A percentile compares a stretch with the other conserved stretches of the same genome.
Evolutionary conservation across 805 yeast species (phyloP).

Genomic region (Pichia gijzeniarum): DNA sequence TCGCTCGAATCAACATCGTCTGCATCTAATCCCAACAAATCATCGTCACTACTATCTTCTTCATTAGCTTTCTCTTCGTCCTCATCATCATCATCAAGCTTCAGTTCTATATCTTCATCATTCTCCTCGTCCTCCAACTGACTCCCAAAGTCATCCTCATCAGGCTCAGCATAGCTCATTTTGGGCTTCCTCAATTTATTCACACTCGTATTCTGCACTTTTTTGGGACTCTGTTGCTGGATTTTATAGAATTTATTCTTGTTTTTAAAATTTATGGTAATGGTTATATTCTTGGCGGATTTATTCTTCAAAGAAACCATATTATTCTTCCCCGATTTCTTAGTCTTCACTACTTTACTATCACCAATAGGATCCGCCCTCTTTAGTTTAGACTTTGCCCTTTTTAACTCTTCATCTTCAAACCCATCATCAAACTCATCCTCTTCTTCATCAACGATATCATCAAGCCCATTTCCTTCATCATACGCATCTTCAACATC

Average conservation of each 20-base stretch:
- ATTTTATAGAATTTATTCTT: constrained; percentile 11
- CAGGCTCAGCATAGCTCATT: constrained; percentile 4
- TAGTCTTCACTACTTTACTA: no score
- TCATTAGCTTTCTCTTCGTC: constrained; percentile 7
- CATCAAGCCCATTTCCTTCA: constrained; percentile 8
- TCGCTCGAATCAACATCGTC: constrained; percentile 16
- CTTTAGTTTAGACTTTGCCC: no score
- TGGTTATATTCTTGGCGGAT: constrained; percentile 14
- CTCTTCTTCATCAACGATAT: constrained; percentile 7
- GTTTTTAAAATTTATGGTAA: constrained; percentile 16
- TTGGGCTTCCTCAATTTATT: background rate
- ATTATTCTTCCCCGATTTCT: background rate
- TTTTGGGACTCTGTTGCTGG: background rate
- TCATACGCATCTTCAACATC: background rate
- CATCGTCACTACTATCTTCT: constrained; percentile 12
- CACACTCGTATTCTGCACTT: background rate
- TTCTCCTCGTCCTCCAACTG: constrained; percentile 1
- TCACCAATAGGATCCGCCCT: no score
- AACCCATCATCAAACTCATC: constrained; percentile 14
- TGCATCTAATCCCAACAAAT: constrained; percentile 7
- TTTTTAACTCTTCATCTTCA: background rate
- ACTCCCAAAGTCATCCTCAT: constrained; percentile 11
- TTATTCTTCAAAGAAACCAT: background rate
- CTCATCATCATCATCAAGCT: constrained; percentile 11
- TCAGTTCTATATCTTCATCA: constrained; percentile 1